Conservation (phyloP, 805 yeast species). For the Starmerella ratchasimensis region DNA sequence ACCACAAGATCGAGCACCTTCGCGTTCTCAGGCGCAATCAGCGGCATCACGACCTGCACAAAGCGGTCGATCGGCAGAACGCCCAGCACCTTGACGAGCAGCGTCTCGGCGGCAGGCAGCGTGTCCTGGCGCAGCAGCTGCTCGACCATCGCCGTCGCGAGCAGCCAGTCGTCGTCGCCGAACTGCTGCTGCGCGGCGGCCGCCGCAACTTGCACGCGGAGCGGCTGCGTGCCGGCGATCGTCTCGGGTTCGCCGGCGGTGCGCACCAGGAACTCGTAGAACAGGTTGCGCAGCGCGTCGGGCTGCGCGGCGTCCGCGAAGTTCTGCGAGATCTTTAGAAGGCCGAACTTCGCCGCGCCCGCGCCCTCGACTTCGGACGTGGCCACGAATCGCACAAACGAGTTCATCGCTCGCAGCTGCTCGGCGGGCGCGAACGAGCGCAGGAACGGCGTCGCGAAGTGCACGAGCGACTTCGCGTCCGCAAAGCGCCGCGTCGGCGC, state of each 20-base stretch:
- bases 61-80: slow-evolving; percentile 65
- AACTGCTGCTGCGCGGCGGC: slow-evolving; percentile 2
- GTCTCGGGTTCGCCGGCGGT: slow-evolving; percentile 31
- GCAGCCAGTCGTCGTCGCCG: slow-evolving; percentile 12
- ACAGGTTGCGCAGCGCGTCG: slow-evolving; percentile 27
- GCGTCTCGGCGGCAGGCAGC: slow-evolving; percentile 28
- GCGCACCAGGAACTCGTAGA: slow-evolving; percentile 45
- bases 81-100: slow-evolving; percentile 50
- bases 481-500: slow-evolving; percentile 33
- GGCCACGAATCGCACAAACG: slow-evolving; percentile 18
- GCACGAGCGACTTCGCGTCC: slow-evolving; percentile 56
- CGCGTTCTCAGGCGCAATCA: slow-evolving; percentile 26
- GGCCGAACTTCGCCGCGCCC: slow-evolving; percentile 38
- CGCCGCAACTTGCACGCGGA: slow-evolving; percentile 38
- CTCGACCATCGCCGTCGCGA: slow-evolving; percentile 20
- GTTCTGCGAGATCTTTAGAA: slow-evolving; percentile 24
- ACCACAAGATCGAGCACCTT: slow-evolving; percentile 51
- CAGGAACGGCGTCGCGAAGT: slow-evolving; percentile 58
- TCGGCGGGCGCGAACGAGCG: slow-evolving; percentile 54
- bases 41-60: slow-evolving; percentile 43
- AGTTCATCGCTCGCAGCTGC: slow-evolving; percentile 28
- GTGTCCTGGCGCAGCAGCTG: slow-evolving; percentile 24
- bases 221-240: slow-evolving; percentile 32
- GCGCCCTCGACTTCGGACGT: slow-evolving; percentile 16
- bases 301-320: slow-evolving; percentile 2